These are phyloP conservation scores for Neckera pumila DNA, from an alignment of 225 moss, liverwort and hornwort genomes.

Conservation along the genomic window DNA sequence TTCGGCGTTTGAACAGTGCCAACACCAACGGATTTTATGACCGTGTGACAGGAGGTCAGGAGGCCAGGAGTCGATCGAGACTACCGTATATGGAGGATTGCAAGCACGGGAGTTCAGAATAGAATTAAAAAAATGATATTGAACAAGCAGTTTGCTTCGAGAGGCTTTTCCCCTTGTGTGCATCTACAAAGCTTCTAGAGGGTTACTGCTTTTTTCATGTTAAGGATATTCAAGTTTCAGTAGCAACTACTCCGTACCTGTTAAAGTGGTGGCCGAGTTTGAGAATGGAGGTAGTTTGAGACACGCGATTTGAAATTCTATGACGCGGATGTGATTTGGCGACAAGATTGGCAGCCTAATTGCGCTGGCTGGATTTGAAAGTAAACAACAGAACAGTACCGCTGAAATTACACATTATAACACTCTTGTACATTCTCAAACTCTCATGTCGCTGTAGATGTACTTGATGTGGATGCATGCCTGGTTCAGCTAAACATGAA, in stretches of 20 bases:
- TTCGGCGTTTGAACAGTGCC: neutral
- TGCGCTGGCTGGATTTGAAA: neutral
- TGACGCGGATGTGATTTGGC: neutral
- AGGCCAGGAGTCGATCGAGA: neutral
- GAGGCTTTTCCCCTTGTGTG: neutral
- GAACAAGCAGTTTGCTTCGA: neutral
- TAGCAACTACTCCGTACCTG: neutral
- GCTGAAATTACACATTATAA: neutral
- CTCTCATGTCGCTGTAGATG: too few relatives aligned
- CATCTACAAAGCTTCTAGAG: neutral
- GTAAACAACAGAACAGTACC: neutral
- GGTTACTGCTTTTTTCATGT: neutral
- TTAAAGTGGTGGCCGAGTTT: neutral
- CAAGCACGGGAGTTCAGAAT: neutral
- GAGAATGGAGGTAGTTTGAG: neutral
- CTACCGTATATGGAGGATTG: neutral
- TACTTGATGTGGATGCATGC: neutral
- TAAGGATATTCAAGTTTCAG: neutral
- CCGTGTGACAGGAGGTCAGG: neutral
- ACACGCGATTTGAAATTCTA: neutral
- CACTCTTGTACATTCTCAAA: neutral
- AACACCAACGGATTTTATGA: neutral
- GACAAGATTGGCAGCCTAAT: too few relatives aligned
- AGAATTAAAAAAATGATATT: neutral
- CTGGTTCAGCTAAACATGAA: neutral